Evolutionary conservation across 164 flowering plant species (phyloP), one percentile per base, ranked within the genome.

Genomic region (Echeveria elegans): DNA sequence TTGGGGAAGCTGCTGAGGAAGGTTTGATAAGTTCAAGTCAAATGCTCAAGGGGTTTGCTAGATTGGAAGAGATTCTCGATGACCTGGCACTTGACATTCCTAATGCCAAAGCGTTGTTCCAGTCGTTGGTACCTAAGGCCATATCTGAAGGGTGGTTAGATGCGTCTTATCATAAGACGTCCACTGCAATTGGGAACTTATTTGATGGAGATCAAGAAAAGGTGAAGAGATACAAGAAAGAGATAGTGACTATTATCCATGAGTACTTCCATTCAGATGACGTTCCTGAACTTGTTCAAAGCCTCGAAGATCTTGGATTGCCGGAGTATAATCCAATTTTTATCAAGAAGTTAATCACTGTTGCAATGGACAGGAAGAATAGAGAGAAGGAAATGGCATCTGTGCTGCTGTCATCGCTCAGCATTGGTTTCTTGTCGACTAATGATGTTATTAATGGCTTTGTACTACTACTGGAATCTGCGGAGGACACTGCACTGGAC

Each of bases 321-420:
- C 96, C 96, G 0, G 83, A 88, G 62, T 86, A 72, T 29, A 88
- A 94, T 76, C 87, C 96, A 15, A 53, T 94, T 53, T 94, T 94
- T 65, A 77, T 94, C 52, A 94, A 94, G 82, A 94, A 83, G 83
- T 81, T 94, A 23, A 86, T 94, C 37, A 89, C 94, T 18, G 89
- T 94, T 59, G 99, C 99, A 21, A 82, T 94, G 99, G 99, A 94
- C 80, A 77, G 97, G 79, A 94, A 91, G 77, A 94, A 94, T 75
- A 75, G 88, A 66, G 99, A 94, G 79, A 94, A 88, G 74, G 97
- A 94, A 72, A 94, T 94, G 97, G 96, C 97, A 12, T 94, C 99
- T 62, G 92, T 94, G 61, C 77, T 94, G 64, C 88, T 94, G 10
- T 89, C 96, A 26, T 84, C 99, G 0, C 93, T 94, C 63, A 90